Base-by-base conservation (phyloP, 257 asterid species). In the Nicotiana benthamiana region DNA sequence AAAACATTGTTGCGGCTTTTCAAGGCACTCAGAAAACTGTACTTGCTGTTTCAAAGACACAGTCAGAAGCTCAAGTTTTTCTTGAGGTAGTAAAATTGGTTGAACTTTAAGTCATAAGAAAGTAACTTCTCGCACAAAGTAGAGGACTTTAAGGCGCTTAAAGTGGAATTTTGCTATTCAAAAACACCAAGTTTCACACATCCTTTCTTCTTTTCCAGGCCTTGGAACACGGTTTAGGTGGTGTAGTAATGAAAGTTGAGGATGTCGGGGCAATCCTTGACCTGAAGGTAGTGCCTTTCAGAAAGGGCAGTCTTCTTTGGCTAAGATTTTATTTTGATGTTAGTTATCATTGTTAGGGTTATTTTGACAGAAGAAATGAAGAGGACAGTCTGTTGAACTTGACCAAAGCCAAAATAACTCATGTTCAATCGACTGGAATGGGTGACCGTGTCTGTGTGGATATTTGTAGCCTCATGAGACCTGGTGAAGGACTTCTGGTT, bases 401-500 rank as follows among this genome's bases (percentile, higher is more conserved):
- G 89, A 90, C 88, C 24, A 88, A 88, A 86, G 94, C 93, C 57
- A 84, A 54, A 17, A 85, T 94, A 75, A 90, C 94, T 64, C 84
- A 82, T 78, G 87, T 93, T 72, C 93, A 91, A 88, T 86, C 79
- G 90, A 87, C 85, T 56, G 98, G 97, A 84, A 90, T 94, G 98
- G 98, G 98, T 56, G 96, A 94, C 80, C 97, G 97, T 48, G 96
- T 88, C 77, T 94, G 97, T 87, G 97, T 94, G 72, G 98, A 94
- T 85, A 92, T 93, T 66, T 94, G 98, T 92, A 93, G 94, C 91
- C 87, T 94, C 75, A 88, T 94, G 97, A 88, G 84, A 86, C 98
- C 97, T 40, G 97, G 97, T 82, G 98, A 93, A 91, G 98, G 98
- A 82, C 97, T 94, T 87, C 92, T 93, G 98, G 98, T 94, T 80